Conservation (phyloP, 768 basidiomycete species). For the Vishniacozyma victoriae region DNA sequence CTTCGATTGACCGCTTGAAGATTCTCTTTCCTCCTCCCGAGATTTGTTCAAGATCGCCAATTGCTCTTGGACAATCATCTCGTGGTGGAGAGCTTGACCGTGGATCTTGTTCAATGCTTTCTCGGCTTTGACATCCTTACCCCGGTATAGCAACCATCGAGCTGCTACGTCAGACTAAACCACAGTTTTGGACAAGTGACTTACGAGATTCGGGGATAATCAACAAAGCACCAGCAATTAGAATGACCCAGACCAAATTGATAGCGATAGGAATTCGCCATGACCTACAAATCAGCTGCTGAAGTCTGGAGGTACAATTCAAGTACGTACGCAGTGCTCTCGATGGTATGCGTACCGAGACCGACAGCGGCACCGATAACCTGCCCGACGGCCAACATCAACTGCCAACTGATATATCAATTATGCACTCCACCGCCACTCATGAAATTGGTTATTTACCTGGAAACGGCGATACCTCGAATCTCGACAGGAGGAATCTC, state of each 20-base stretch:
- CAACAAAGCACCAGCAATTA: conserved; percentile 29
- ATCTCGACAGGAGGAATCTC: conserved; percentile 45
- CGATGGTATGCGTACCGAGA: conserved; percentile 35
- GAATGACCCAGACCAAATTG: conserved; percentile 40
- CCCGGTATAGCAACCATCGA: conserved; percentile 42
- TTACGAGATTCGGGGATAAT: conserved; percentile 41
- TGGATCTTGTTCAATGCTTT: conserved; percentile 36
- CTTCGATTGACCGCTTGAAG: conserved; percentile 23
- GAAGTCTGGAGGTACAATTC: background rate
- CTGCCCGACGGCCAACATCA: conserved; percentile 46
- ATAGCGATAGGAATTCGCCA: conserved; percentile 42
- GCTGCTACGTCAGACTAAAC: conserved; percentile 14
- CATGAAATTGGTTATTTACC: background rate
- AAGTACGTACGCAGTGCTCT: conserved; percentile 15
- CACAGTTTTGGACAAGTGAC: background rate
- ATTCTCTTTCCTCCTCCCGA: conserved; percentile 30
- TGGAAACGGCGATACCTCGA: conserved; percentile 43
- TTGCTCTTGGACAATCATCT: conserved; percentile 34
- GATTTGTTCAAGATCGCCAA: conserved; percentile 35
- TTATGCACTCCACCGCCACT: background rate
- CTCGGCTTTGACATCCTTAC: conserved; percentile 39
- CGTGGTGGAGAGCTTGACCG: conserved; percentile 25
- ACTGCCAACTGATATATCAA: conserved; percentile 35
- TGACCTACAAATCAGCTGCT: conserved; percentile 5
- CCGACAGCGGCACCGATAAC: conserved; percentile 45